Conservation (phyloP, 1,139 yeast species). For the Blastobotrys indianensis region DNA sequence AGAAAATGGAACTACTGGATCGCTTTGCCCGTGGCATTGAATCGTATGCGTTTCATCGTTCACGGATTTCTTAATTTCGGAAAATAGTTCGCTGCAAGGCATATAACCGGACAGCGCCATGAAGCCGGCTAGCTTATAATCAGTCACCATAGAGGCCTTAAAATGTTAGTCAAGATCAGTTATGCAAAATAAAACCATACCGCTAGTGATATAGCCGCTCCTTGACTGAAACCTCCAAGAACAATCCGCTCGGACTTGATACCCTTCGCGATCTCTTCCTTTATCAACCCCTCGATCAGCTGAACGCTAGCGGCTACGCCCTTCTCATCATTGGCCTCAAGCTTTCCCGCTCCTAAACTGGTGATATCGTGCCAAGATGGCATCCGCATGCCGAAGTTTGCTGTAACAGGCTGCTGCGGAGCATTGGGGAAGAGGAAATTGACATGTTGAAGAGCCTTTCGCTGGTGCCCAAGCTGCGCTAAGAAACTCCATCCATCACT, state of each 20-base stretch:
- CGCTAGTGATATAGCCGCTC: slow-evolving; percentile 76
- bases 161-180: not conserved
- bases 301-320: slow-evolving; percentile 61
- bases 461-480: slow-evolving; percentile 36
- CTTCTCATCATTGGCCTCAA: slow-evolving; percentile 48
- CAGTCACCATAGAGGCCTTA: slow-evolving; percentile 31
- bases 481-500: slow-evolving; percentile 89
- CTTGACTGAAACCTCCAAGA: slow-evolving; percentile 93
- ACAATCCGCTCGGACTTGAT: slow-evolving; percentile 67
- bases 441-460: slow-evolving; percentile 47
- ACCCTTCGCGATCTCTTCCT: slow-evolving; percentile 58
- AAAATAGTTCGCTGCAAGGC: slow-evolving; percentile 43
- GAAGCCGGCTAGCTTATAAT: slow-evolving; percentile 70
- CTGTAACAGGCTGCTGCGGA: slow-evolving; percentile 62
- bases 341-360: slow-evolving; percentile 43
- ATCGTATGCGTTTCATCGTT: slow-evolving; percentile 71
- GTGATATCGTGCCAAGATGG: slow-evolving; percentile 87
- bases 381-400: slow-evolving; percentile 60
- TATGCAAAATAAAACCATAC: not conserved
- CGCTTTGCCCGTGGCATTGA: slow-evolving; percentile 82
- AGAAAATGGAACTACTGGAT: slow-evolving; percentile 53
- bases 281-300: slow-evolving; percentile 47
- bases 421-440: slow-evolving; percentile 88
- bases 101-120: slow-evolving; percentile 74
- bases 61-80: slow-evolving; percentile 17